phyloP scores from a whole-genome alignment of 2,329 filamentous ascomycete species.

The Laburnicola sp. region DNA sequence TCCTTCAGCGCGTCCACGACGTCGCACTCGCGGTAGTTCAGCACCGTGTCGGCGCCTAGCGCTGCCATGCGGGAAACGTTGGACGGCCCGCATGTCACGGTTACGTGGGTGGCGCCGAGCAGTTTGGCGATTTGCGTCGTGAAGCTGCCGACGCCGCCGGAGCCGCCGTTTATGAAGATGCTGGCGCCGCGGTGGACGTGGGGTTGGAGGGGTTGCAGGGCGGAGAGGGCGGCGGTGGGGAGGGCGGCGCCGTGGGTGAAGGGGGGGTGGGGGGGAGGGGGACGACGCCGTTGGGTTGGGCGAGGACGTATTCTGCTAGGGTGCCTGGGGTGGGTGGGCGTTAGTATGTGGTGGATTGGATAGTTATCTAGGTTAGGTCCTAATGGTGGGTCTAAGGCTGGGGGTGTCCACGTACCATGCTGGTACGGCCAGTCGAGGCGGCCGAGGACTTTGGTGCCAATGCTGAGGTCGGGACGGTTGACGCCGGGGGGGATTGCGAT shows the following conservation, averaged over 20 bases:
- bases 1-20: conserved; percentile 52
- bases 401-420: conserved; percentile 1
- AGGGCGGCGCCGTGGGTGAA: conserved; percentile 22
- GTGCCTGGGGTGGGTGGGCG: conserved; percentile 2
- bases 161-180: conserved; percentile 66
- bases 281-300: conserved; percentile 21
- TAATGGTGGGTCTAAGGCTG: too few species aligned
- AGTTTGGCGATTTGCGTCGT: conserved; percentile 65
- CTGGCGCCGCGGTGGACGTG: conserved; percentile 45
- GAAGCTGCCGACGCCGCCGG: conserved; percentile 62
- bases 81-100: conserved; percentile 8
- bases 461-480: conserved; percentile 1
- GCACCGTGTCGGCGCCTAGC: conserved; percentile 64
- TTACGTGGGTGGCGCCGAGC: conserved; percentile 43
- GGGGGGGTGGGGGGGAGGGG: conserved; percentile 18
- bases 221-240: conserved; percentile 27
- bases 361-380: too few species aligned
- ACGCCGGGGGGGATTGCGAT: conserved; percentile 10
- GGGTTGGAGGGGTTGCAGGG: conserved; percentile 22
- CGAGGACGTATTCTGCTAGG: conserved; percentile 26
- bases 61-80: conserved; percentile 60
- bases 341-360: too few species aligned
- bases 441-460: conserved; percentile 27
- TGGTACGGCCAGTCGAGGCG: conserved; percentile 30
- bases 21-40: conserved; percentile 59